Evolutionary conservation across 768 basidiomycete species (phyloP), one percentile per base, ranked within the genome.

Genomic region (Xerocomus spinulosus): DNA sequence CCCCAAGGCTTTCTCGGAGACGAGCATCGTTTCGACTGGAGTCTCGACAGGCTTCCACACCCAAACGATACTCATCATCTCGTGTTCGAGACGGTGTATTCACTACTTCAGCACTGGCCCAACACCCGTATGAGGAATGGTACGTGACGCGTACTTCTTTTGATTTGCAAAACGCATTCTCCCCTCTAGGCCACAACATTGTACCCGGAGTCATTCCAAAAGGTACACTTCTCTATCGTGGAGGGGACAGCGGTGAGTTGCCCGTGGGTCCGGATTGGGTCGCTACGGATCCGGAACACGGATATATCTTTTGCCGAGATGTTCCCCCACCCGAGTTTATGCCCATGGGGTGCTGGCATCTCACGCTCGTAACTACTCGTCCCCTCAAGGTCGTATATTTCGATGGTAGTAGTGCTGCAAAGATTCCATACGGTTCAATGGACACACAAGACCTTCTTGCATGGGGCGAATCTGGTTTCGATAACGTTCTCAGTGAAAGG

Each of bases 121-220:
- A 72, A 71, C 45, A 71, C 68, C 1, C 59, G 66, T 13, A 66
- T 63, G 38, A 63, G 66, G n/a, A 69, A 69, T 53, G 69, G 69
- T 61, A 20, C 13, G 48, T n/a, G 21, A 28, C 15, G 8, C 5
- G 8, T 9, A 15, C 20, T 10, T 20, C 4, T 12, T 23, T 39
- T 10, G 12, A 13, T 24, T 20, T 35, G 2, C 21, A 17, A 9
- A 9, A 37, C 18, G 9, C 28, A 13, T 23, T 13, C 3, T 24
- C 23, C n/a, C 26, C 34, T 42, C 15, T 9, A 67, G 62, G 65
- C 2, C 67, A 68, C 26, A 63, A 32, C 36, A 51, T 70, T 9
- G 59, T 68, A 18, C 66, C 66, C 5, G 68, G 60, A 2, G 52
- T 49, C n/a, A 56, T 68, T 9, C 63, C 68, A 1, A 44, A 51